Evolutionary conservation across 169 alveolate genomes (phyloP), one percentile per base, ranked within the genome.

Genomic region (Condylostoma magnum): DNA sequence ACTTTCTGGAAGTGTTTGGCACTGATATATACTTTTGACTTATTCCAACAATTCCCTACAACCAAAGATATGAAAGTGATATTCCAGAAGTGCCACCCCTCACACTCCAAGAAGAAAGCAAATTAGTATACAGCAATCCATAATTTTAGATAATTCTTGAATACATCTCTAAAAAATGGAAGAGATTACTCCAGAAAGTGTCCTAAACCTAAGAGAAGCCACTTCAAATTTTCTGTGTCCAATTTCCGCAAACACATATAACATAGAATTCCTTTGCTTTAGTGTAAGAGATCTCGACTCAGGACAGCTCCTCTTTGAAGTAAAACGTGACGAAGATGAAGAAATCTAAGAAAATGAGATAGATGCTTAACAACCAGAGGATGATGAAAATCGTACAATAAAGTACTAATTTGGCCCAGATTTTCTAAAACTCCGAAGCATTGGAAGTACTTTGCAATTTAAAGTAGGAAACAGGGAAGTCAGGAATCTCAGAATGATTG

Each of bases 391-490:
- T 12, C 72, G 90, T 46, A 79, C 78, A 38, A 77, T 92, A 58
- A 82, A 85, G 52, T 91, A 91, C 74, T 87, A 91, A 31, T 86
- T 91, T 63, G 94, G 94, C 10, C 92, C 93, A 2, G 86, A 86
- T 66, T 91, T 91, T 69, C 79, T 91, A 18, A 79, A 83, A 27
- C 74, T 91, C n/a, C 77, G 65, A 56, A 83, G 77, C 25, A 53
- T 91, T 56, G 96, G 96, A 3, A 78, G 90, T 30, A 55, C 81
- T 53, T 75, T 91, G 15, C 82, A 76, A n/a, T 91, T 91, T 63
- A 41, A 82, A 0, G 87, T 85, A 22, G 94, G 94, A 6, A 70
- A 76, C 6, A 56, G 78, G 41, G 83, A 80, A 10, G 84, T 91
- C 1, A 85, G 77, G 46, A 83, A 91, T 70, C 85, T 91, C 25